Evolutionary conservation across 2,329 filamentous ascomycete species (phyloP).

Genomic region (Pleomassaria siparia): DNA sequence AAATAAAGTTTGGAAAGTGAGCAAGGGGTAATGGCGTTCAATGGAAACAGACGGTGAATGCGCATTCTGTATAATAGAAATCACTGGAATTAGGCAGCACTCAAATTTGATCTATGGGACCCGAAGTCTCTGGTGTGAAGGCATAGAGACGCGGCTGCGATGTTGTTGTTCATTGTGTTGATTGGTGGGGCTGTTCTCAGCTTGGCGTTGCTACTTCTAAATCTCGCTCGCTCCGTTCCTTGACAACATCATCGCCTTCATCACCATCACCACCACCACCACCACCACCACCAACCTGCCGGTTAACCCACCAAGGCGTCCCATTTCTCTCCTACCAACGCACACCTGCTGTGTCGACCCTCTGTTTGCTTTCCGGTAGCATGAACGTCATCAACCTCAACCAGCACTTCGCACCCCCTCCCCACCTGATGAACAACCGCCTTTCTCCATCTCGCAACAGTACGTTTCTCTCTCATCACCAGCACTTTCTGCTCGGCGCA

Average conservation of each 20-base stretch:
- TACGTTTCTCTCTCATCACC: conserved; percentile 42
- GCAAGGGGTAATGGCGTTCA: background rate
- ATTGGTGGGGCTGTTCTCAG: background rate
- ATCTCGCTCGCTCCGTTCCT: background rate
- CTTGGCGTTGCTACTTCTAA: background rate
- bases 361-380: conserved; percentile 31
- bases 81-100: background rate
- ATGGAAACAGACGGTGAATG: background rate
- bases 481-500: conserved; percentile 3
- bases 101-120: background rate
- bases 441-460: conserved; percentile 62
- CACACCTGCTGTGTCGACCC: conserved; percentile 1
- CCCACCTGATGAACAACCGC: conserved; percentile 62
- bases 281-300: background rate
- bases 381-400: conserved; percentile 65
- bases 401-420: conserved; percentile 61
- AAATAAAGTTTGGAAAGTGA: conserved; percentile 1
- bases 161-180: background rate
- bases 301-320: no score
- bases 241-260: conserved; percentile 3
- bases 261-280: background rate
- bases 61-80: background rate
- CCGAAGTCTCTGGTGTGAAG: no score
- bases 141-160: background rate
- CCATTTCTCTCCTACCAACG: background rate